Base-by-base conservation (phyloP, 106 monocot genomes). In the Phalaenopsis equestris region DNA sequence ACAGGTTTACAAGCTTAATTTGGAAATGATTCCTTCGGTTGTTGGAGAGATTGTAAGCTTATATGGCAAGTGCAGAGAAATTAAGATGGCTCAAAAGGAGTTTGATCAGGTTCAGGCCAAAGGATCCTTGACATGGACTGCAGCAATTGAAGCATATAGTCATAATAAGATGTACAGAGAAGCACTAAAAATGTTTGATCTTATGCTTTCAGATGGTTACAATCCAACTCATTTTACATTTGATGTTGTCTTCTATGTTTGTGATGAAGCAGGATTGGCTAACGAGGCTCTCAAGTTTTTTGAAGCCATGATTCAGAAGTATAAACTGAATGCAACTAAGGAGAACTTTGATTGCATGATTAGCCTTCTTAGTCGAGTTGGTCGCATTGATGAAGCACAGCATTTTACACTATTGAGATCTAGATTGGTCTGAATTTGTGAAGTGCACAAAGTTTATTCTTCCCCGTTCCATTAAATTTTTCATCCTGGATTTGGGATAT, bases 201-300 rank as follows among this genome's bases (percentile, higher is more conserved):
- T 48, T 68, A 87, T 92, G 87, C 49, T 86, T 55, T 84, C 70
- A 19, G 77, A 79, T 67, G 86, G 88, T 19, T 92, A 86, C 43
- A 19, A 83, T 72, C 96, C 96, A 42, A 94, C 89, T 55, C 82
- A 87, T 48, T 90, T 81, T 86, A 94, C 87, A 8, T 94, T 97
- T 67, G 85, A 94, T 81, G 83, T 75, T 9, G 79, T 89, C 39
- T 76, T 97, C 45, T 82, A 64, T 10, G 75, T 97, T 67, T 94
- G 92, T 77, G 80, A 89, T 10, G 72, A 72, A 30, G 92, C 80
- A 14, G 86, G 81, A n/a, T 81, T 81, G 52, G 72, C 61, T 56
- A 81, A 85, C 57, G 85, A 87, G 81, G 92, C 90, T 79, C 86
- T 93, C 30, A 61, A 77, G 64, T 82, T 86, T 15, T 96, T 90